Conservation (phyloP, 495 filamentous ascomycete species). For the Glutinoglossum americanum region DNA sequence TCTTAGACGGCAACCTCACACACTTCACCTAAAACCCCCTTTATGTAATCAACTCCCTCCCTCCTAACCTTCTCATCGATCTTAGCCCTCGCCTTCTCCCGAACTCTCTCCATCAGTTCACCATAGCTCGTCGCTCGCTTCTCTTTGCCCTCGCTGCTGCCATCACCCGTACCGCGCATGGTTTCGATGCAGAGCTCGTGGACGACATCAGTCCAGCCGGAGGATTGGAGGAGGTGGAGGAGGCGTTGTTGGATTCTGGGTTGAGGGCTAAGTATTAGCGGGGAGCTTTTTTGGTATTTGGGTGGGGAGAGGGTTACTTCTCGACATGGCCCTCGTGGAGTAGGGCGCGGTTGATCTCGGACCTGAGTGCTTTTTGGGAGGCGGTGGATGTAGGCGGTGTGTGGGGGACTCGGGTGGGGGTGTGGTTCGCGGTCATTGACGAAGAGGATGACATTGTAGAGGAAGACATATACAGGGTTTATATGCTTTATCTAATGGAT, state of each 20-base stretch:
- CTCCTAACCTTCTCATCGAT: neutral
- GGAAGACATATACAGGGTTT: neutral
- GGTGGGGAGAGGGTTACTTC: neutral
- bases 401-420: neutral
- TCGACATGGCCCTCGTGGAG: neutral
- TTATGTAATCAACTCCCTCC: neutral
- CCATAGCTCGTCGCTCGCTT: neutral
- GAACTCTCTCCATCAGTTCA: neutral
- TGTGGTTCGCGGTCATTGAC: neutral
- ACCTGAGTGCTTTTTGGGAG: neutral
- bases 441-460: neutral
- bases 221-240: neutral
- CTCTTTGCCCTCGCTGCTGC: too few species aligned
- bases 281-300: too few species aligned
- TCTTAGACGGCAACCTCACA: neutral
- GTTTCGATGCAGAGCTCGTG: neutral
- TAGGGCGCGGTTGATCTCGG: neutral
- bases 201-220: neutral
- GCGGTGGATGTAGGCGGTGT: neutral
- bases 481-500: too few species aligned
- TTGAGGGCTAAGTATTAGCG: too few species aligned
- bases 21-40: neutral
- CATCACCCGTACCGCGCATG: neutral
- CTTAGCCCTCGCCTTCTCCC: neutral
- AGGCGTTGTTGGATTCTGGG: neutral